Base-by-base conservation (phyloP, 495 filamentous ascomycete genomes). In the Saxispiralis lemnorum region DNA sequence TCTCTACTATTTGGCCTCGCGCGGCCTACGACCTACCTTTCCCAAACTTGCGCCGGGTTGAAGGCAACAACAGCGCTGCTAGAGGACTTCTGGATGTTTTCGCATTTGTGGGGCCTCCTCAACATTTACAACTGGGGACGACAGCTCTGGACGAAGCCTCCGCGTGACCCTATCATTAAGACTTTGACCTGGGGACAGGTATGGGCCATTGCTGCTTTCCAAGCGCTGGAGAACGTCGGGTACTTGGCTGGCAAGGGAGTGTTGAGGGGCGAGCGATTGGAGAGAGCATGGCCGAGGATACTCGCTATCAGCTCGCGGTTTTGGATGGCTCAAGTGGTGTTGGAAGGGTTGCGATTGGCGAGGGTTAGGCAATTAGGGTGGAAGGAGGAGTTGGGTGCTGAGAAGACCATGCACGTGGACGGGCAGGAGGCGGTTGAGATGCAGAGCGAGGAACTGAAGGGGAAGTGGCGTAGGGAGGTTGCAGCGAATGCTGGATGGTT, bases 201-300 rank as follows among this genome's bases (percentile, higher is more conserved):
- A 7, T 38, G 66, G 9, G 68, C 68, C 14, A 80, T 78, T 57
- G 57, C 78, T 12, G 49, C 68, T 4, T 86, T 79, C 64, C 88
- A 95, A 60, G 56, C 67, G 9, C 69, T 93, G 24, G 88, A 96
- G 66, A 94, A 94, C 59, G 74, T 68, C 6, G 80, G 78, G 7
- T 93, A 81, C 63, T 68, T 96, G 7, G 71, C 78, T 5, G 57
- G 63, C 16, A 81, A 83, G 51, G 73, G 73, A 14, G 67, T 93
- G 0, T 54, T 93, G 21, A 41, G 33, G 13, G 67, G 71, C 4
- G 53, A 66, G 42, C 58, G 68, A 58, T 67, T 67, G 16, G 66
- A 71, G 7, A 54, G 63, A 44, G 61, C 60, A 40, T 65, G 72
- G 55, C 65, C 56, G 19, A 64, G 63, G 44, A 76, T 73, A 58